phyloP scores from a whole-genome alignment of 352 stramenopile species.

The Pythium myriotylum region DNA sequence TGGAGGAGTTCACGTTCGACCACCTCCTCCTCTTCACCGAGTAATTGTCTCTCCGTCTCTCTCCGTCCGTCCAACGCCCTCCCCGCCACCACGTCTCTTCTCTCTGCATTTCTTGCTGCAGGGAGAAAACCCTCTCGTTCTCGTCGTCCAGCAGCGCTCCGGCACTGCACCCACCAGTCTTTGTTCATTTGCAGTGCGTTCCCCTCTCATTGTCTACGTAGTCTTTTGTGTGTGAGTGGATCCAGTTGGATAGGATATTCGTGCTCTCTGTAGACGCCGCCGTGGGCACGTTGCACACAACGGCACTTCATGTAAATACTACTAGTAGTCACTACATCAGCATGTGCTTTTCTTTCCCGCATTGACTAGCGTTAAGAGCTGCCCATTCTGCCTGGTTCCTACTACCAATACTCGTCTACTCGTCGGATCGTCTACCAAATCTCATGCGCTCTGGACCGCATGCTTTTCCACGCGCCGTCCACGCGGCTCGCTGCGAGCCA shows the following conservation, averaged over 20 bases:
- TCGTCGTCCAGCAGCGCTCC: neutral
- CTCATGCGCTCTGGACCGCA: slow-evolving; percentile 13
- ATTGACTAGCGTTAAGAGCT: no score
- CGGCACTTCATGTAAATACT: slow-evolving; percentile 12
- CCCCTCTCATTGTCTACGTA: neutral
- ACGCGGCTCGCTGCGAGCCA: slow-evolving; percentile 8
- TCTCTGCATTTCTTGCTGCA: neutral
- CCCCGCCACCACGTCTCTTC: neutral
- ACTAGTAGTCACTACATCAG: neutral
- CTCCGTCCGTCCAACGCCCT: slow-evolving; percentile 5
- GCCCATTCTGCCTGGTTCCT: no score
- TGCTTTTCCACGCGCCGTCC: no score
- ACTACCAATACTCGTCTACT: no score
- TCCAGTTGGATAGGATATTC: slow-evolving; percentile 17
- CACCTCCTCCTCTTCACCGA: slow-evolving; percentile 66
- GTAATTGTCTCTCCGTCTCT: slow-evolving; percentile 30
- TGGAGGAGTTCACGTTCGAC: slow-evolving; percentile 69
- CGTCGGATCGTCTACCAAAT: neutral
- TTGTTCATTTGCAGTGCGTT: slow-evolving; percentile 1
- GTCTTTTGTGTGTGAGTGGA: slow-evolving; percentile 12
- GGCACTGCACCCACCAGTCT: neutral
- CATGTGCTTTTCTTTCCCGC: slow-evolving; percentile 2
- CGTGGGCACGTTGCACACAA: neutral
- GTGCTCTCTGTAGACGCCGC: slow-evolving; percentile 3
- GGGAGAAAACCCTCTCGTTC: neutral